Base-by-base conservation (phyloP, 2,329 filamentous ascomycete species). In the Xylaria sp. region DNA sequence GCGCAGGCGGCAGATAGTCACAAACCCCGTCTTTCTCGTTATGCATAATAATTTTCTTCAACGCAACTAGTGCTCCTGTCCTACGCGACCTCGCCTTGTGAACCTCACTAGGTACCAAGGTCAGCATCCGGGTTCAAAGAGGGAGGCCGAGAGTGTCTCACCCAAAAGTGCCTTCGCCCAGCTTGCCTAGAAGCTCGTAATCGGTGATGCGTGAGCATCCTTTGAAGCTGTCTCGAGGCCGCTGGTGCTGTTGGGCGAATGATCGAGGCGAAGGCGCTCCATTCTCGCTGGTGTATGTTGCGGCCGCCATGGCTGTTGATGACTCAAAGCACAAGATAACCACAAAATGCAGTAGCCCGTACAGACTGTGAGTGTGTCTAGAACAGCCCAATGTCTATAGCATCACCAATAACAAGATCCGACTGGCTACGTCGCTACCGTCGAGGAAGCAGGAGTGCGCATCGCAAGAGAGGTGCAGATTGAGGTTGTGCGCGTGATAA, bases 1-100 rank as follows among this genome's bases (percentile, higher is more conserved):
- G 24, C 32, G 24, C 59, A 53, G 12, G 14, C 47, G 42, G 56
- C 27, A 45, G 39, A 53, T 17, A 61, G 51, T 36, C 51, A 82
- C 89, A 75, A 81, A 93, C 90, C 58, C 96, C 96, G 81, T 99
- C 96, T 80, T 98, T 98, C 83, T 99, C 96, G 80, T 98, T 97
- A 80, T 98, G 96, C 93, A 98, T 98, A 73, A 99, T 89, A 73
- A 99, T 99, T 86, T 98, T 98, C 84, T 99, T 99, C 77, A 99
- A 81, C 3, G 96, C 96, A 69, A 97, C 92, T 54, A 95, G 81
- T 27, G 88, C 86, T 62, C 92, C 91, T 1, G 89, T 92, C 76
- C 87, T 92, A 75, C 89, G 90, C 32, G 92, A 93, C 69, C 88
- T 88, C 69, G 94, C 96, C 77, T 95, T 96, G 80, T 97, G 93